These are phyloP conservation scores for Elasticomyces elasticus DNA, from an alignment of 495 filamentous ascomycete genomes.

Conservation along the genomic window DNA sequence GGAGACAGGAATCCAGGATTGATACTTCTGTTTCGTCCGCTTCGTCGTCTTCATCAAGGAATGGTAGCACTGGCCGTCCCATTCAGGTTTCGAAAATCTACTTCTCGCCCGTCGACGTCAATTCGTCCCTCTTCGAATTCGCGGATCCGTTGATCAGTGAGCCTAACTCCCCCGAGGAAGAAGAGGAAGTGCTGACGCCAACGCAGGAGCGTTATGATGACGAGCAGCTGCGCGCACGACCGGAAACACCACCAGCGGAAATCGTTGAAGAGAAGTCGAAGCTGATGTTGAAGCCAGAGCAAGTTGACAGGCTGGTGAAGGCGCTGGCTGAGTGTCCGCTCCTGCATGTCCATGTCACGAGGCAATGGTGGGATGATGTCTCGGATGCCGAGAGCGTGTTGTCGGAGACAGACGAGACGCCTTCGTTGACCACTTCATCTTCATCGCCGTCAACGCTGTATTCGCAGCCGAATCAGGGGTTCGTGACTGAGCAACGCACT, in stretches of 20 bases:
- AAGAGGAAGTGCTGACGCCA: slow-evolving; percentile 3
- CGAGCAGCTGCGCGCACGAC: neutral
- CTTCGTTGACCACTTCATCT: neutral
- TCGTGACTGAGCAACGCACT: neutral
- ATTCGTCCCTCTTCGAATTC: neutral
- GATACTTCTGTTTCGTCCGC: neutral
- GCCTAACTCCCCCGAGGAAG: neutral
- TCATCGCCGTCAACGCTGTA: neutral
- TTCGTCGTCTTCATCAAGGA: neutral
- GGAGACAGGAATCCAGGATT: neutral
- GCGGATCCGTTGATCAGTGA: slow-evolving; percentile 1
- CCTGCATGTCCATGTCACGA: slow-evolving; percentile 8
- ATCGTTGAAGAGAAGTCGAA: neutral
- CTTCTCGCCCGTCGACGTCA: slow-evolving; percentile 3
- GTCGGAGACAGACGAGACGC: neutral
- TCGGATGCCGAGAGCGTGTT: neutral
- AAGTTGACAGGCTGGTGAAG: slow-evolving; percentile 14
- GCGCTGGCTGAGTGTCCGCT: slow-evolving; percentile 11
- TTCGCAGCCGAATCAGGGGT: slow-evolving; percentile 1
- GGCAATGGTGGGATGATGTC: slow-evolving; percentile 11
- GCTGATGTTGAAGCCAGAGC: slow-evolving; percentile 10
- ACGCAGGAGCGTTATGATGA: slow-evolving; percentile 14
- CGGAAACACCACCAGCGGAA: neutral
- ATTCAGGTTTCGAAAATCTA: slow-evolving; percentile 9
- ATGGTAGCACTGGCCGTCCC: neutral